Conservation (phyloP, 2,329 filamentous ascomycete genomes). For the Aspergillus carbonarius region DNA sequence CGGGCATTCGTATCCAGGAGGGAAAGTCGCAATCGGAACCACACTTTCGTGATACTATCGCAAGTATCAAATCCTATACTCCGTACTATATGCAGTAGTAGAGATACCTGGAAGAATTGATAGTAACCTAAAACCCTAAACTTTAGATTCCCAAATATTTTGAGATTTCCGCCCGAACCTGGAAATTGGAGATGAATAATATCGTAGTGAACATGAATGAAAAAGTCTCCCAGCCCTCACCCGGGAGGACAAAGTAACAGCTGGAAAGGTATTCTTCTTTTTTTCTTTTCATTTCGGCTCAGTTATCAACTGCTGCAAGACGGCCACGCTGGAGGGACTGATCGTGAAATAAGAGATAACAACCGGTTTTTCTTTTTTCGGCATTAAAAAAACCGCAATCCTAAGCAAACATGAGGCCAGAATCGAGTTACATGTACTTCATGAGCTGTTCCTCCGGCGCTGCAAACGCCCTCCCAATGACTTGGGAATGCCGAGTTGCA, state of each 20-base stretch:
- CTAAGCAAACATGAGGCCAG: slow-evolving; percentile 38
- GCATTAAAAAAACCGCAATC: slow-evolving; percentile 30
- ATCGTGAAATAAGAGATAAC: slow-evolving; percentile 33
- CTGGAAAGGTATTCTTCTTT: slow-evolving; percentile 40
- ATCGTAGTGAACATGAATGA: slow-evolving; percentile 40
- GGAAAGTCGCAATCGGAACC: not conserved
- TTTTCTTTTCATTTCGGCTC: slow-evolving; percentile 38
- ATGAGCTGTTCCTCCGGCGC: slow-evolving; percentile 37
- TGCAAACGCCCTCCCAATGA: slow-evolving; percentile 22
- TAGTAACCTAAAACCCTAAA: not conserved
- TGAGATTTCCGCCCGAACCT: slow-evolving; percentile 33
- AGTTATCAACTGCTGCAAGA: slow-evolving; percentile 30
- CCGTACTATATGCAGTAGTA: no score
- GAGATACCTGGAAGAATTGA: not conserved
- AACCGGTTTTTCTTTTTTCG: slow-evolving; percentile 18
- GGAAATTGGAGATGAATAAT: slow-evolving; percentile 28
- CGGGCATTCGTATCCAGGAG: not conserved
- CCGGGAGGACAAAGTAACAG: slow-evolving; percentile 19
- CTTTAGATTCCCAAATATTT: slow-evolving; percentile 21
- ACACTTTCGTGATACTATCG: no score
- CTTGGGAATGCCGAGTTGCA: slow-evolving; percentile 34
- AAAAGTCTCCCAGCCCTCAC: slow-evolving; percentile 27
- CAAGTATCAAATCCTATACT: not conserved
- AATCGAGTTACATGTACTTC: slow-evolving; percentile 45
- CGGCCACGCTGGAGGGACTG: slow-evolving; percentile 31